These are phyloP conservation scores for Hibiscus trionum DNA, from an alignment of 345 rosid genomes.

Conservation along the genomic window DNA sequence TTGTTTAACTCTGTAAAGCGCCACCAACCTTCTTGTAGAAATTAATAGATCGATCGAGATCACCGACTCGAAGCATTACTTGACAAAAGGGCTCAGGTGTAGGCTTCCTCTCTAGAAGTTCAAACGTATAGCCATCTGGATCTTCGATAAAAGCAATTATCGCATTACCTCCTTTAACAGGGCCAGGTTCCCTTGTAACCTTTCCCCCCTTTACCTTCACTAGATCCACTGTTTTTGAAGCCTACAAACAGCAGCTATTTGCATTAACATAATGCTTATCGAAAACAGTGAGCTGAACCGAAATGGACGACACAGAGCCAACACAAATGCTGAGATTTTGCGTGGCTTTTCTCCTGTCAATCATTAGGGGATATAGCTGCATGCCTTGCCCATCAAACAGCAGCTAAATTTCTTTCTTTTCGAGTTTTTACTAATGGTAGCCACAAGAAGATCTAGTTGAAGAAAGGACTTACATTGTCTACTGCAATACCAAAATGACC, in stretches of 20 bases:
- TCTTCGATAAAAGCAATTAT: constrained; percentile 87
- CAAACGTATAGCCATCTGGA: constrained; percentile 96
- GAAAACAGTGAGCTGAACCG: too few relatives aligned
- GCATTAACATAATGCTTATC: too few relatives aligned
- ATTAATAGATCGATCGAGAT: constrained; percentile 73
- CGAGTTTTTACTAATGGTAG: too few relatives aligned
- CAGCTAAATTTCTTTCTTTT: too few relatives aligned
- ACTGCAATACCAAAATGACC: background rate
- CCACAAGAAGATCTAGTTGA: background rate
- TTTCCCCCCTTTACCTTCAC: constrained; percentile 88
- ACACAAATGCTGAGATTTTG: too few relatives aligned
- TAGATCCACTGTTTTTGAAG: constrained; percentile 76
- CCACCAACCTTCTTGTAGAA: constrained; percentile 74
- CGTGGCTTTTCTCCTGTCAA: too few relatives aligned
- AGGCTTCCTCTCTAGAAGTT: constrained; percentile 80
- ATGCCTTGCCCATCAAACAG: too few relatives aligned
- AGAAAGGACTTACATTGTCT: background rate
- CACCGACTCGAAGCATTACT: constrained; percentile 98
- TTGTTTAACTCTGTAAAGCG: too few relatives aligned
- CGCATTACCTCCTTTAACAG: constrained; percentile 88
- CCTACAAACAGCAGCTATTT: constrained; percentile 28
- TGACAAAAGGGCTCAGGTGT: constrained; percentile 94
- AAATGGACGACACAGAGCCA: too few relatives aligned
- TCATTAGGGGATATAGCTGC: too few relatives aligned
- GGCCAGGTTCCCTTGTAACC: constrained; percentile 87